A percentile compares a stretch with the other conserved stretches of the same genome.
phyloP scores from a whole-genome alignment of 2,329 filamentous ascomycete genomes.

The Epichloe coenophiala region DNA sequence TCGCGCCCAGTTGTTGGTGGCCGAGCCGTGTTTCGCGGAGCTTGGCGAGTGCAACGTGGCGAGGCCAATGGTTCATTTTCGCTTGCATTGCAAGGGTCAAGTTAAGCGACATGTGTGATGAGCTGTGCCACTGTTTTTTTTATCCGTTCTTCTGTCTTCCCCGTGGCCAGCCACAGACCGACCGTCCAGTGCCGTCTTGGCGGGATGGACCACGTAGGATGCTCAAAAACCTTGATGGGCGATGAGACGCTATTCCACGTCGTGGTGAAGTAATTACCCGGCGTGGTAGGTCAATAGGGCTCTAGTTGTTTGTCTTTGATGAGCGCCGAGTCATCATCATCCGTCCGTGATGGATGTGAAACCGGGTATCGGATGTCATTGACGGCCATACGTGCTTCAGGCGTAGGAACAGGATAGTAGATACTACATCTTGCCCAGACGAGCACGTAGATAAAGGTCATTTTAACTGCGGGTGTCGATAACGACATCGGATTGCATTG shows the following conservation, averaged over 20 bases:
- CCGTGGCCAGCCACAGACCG: neutral
- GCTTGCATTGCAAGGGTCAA: neutral
- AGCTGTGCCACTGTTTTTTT: neutral
- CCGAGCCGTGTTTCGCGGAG: neutral
- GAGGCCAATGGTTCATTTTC: neutral
- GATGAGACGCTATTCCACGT: neutral
- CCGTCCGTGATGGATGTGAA: too few species aligned
- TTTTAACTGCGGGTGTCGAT: neutral
- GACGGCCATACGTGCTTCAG: too few species aligned
- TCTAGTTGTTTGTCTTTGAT: too few species aligned
- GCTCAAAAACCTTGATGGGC: neutral
- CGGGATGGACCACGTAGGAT: neutral
- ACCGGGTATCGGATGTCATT: too few species aligned
- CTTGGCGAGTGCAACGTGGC: conserved; percentile 2
- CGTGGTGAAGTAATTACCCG: neutral
- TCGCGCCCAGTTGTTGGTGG: neutral
- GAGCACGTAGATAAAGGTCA: too few species aligned
- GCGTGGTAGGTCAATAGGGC: too few species aligned
- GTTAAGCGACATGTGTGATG: neutral
- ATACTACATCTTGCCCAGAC: too few species aligned
- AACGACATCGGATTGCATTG: neutral
- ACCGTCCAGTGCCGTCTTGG: neutral
- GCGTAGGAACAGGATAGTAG: too few species aligned
- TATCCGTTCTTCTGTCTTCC: neutral
- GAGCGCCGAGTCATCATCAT: too few species aligned